Evolutionary conservation across 1,284 basidiomycete genomes (phyloP).

Genomic region (Leccinum fallax): DNA sequence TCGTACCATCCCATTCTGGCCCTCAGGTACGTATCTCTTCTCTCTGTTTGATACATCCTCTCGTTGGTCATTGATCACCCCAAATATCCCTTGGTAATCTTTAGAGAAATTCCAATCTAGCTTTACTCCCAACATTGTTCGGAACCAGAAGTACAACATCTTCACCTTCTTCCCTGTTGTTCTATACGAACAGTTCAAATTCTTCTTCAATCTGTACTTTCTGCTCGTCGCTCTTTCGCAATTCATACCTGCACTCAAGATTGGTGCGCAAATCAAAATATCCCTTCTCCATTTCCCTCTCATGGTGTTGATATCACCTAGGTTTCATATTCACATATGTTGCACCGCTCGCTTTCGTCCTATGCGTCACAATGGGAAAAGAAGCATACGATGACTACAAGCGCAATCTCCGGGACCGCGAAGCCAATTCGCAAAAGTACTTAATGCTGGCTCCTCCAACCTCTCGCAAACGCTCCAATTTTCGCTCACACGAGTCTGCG

Average conservation of each 20-base stretch:
- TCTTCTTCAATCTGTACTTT: slow-evolving; percentile 99
- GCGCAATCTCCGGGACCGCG: slow-evolving; percentile 86
- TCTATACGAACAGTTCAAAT: slow-evolving; percentile 99
- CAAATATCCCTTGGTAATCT: not conserved
- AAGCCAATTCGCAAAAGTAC: slow-evolving; percentile 95
- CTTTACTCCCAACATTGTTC: slow-evolving; percentile 85
- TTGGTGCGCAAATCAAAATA: slow-evolving; percentile 57
- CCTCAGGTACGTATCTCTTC: slow-evolving; percentile 53
- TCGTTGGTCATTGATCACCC: slow-evolving; percentile 1
- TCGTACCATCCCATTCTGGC: slow-evolving; percentile 75
- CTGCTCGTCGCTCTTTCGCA: slow-evolving; percentile 95
- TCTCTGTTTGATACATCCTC: not conserved
- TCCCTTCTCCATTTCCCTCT: not conserved
- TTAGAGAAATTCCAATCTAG: slow-evolving; percentile 68
- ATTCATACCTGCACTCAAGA: slow-evolving; percentile 95
- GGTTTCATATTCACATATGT: slow-evolving; percentile 97
- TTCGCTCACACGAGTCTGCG: slow-evolving; percentile 26
- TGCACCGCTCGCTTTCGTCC: slow-evolving; percentile 93
- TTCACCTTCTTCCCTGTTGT: slow-evolving; percentile 95
- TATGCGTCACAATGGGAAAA: slow-evolving; percentile 96
- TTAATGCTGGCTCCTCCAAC: slow-evolving; percentile 69
- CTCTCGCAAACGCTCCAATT: slow-evolving; percentile 39
- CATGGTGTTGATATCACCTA: slow-evolving; percentile 31
- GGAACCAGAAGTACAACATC: slow-evolving; percentile 98
- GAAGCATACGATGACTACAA: slow-evolving; percentile 99